Base-by-base conservation (phyloP, 1,284 basidiomycete genomes). In the Heterobasidion irregulare region DNA sequence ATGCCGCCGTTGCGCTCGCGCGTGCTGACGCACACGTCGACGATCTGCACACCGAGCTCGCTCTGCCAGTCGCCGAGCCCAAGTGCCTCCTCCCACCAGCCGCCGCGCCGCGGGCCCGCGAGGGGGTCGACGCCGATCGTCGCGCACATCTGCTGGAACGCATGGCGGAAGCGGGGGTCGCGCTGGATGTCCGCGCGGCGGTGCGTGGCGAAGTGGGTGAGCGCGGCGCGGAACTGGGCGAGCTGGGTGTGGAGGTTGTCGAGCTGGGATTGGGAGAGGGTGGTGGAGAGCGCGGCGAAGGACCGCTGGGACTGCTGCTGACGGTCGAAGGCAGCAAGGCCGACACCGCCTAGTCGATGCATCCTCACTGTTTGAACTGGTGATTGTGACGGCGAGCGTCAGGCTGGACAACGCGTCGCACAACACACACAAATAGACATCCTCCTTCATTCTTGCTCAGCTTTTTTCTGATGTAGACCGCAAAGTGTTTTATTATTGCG, bases 131-230 rank as follows among this genome's bases (percentile, higher is more conserved):
- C 92, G 33, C 94, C 94, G 55, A 99, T 90, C 13, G 88, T 86
- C 1, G 89, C 82, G 68, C 97, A 99, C 94, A 99, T 98, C 58
- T 92, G 88, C 64, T 95, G 93, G 70, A 99, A 99, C 13, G 87
- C 89, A 75, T 90, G 89, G 2, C 96, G 80, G 67, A 99, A 96
- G 2, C 81, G 79, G 1, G 97, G 92, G 65, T 98, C 92, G 55
- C 78, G 78, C 57, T 84, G 80, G 66, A 99, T 98, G 57, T 90
- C 86, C 49, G 87, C 81, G 19, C 92, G 84, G 68, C 98, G 95
- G 10, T 80, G 82, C 6, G 81, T 75, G 0, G 95, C 93, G 65
- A 98, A 99, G 19, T 26, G 19, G 19, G 19, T 26, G 19, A 26
- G 19, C 19, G 19, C 19, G 19, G 19, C 19, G 19, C 19, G 19